Evolutionary conservation across 2,329 filamentous ascomycete species (phyloP).

Genomic region (Penicillium carneum): DNA sequence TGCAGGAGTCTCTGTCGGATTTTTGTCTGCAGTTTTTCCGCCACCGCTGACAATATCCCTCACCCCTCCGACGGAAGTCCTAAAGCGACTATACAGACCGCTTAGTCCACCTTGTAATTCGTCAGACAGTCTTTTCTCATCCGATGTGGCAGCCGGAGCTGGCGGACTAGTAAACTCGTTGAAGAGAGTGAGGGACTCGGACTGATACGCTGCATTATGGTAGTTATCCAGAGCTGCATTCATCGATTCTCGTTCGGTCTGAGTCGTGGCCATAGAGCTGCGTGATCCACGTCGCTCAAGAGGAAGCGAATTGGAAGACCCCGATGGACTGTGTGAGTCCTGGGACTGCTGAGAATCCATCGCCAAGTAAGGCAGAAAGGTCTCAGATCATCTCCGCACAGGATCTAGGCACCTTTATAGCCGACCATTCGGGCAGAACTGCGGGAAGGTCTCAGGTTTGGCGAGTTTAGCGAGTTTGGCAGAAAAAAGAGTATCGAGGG

Average conservation of each 20-base stretch:
- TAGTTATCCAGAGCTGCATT: conserved; percentile 84
- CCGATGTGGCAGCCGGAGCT: conserved; percentile 67
- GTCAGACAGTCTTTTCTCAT: conserved; percentile 73
- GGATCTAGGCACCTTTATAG: conserved; percentile 8
- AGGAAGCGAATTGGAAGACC: conserved; percentile 55
- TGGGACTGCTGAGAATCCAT: conserved; percentile 51
- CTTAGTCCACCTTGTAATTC: conserved; percentile 87
- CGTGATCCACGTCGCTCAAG: conserved; percentile 58
- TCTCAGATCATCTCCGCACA: conserved; percentile 27
- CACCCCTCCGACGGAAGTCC: conserved; percentile 77
- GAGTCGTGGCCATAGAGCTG: conserved; percentile 57
- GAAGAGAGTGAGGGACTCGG: conserved; percentile 85
- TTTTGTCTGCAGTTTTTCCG: conserved; percentile 43
- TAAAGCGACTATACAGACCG: conserved; percentile 84
- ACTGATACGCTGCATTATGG: conserved; percentile 85
- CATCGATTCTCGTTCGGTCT: conserved; percentile 75
- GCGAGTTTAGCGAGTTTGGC: background rate
- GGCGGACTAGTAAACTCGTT: conserved; percentile 79
- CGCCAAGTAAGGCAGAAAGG: conserved; percentile 21
- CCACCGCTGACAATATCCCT: conserved; percentile 60
- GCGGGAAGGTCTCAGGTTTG: background rate
- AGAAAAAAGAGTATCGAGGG: background rate
- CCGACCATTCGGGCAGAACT: conserved; percentile 20
- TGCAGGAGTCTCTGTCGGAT: conserved; percentile 34
- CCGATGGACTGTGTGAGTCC: conserved; percentile 53